A percentile compares a stretch with the other conserved stretches of the same genome.
phyloP scores from a whole-genome alignment of 2,329 filamentous ascomycete genomes.

The Colletotrichum noveboracense region DNA sequence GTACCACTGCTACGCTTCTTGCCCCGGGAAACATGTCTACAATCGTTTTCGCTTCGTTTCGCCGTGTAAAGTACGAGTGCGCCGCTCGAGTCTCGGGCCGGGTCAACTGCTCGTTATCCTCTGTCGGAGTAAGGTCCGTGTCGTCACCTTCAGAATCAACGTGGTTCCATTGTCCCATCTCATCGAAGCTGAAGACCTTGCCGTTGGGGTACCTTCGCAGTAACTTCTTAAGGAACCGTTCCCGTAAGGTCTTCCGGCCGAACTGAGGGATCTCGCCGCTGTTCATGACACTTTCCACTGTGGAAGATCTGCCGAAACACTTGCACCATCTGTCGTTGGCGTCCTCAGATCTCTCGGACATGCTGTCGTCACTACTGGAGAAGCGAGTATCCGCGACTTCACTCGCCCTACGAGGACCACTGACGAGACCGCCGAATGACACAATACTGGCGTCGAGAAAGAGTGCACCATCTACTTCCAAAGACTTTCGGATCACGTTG shows the following conservation, averaged over 20 bases:
- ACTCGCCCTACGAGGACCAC: slow-evolving; percentile 19
- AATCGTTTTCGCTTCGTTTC: slow-evolving; percentile 37
- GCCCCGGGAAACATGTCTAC: slow-evolving; percentile 42
- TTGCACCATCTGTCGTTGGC: slow-evolving; percentile 28
- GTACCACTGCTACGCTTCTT: slow-evolving; percentile 38
- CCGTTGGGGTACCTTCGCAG: slow-evolving; percentile 51
- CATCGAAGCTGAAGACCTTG: slow-evolving; percentile 50
- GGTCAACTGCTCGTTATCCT: background rate
- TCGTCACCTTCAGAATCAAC: slow-evolving; percentile 29
- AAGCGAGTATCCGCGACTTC: slow-evolving; percentile 19
- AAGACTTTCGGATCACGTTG: slow-evolving; percentile 44
- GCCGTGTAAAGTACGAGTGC: slow-evolving; percentile 17
- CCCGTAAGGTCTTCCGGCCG: slow-evolving; percentile 33
- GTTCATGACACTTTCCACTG: slow-evolving; percentile 31
- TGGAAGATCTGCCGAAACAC: slow-evolving; percentile 43
- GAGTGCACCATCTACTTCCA: slow-evolving; percentile 33
- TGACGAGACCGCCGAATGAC: slow-evolving; percentile 30
- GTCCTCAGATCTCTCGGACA: background rate
- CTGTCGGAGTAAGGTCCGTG: slow-evolving; percentile 3
- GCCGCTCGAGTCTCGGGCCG: background rate
- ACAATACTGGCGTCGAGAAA: slow-evolving; percentile 28
- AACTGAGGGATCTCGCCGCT: slow-evolving; percentile 27
- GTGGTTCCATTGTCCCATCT: slow-evolving; percentile 37
- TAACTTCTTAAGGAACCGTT: slow-evolving; percentile 45
- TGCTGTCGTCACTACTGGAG: slow-evolving; percentile 27